Conservation (phyloP, 2,329 filamentous ascomycete species). For the Ramularia endophylla region DNA sequence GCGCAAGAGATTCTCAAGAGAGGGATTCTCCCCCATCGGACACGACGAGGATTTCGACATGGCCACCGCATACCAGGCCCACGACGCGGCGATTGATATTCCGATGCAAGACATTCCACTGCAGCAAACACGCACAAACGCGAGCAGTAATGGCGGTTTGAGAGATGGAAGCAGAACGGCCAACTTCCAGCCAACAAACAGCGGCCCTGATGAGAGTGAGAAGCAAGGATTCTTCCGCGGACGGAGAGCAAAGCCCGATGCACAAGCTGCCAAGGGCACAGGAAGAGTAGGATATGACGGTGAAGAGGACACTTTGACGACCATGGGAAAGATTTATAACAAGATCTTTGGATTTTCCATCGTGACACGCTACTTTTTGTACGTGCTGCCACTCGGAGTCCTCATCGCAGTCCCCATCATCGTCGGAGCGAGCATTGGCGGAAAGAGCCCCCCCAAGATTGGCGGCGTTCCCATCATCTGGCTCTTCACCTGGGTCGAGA, state of each 20-base stretch:
- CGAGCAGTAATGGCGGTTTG: constrained; percentile 36
- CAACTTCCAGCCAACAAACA: constrained; percentile 27
- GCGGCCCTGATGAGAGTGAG: constrained; percentile 25
- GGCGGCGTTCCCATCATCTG: constrained; percentile 52
- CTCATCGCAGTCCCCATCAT: constrained; percentile 59
- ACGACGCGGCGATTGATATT: constrained; percentile 56
- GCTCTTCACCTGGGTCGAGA: constrained; percentile 61
- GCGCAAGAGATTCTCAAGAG: constrained; percentile 26
- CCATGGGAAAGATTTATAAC: constrained; percentile 55
- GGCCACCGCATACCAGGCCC: constrained; percentile 31
- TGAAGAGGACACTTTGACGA: constrained; percentile 52
- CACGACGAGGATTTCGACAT: constrained; percentile 10
- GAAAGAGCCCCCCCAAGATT: constrained; percentile 38
- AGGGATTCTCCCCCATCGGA: constrained; percentile 25
- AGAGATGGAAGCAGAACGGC: constrained; percentile 35
- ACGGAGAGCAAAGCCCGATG: constrained; percentile 30
- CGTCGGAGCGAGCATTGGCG: constrained; percentile 49
- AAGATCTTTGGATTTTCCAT: constrained; percentile 58
- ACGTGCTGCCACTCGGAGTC: constrained; percentile 52
- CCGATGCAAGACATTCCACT: constrained; percentile 59
- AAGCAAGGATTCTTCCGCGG: constrained; percentile 34
- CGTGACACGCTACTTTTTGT: constrained; percentile 58
- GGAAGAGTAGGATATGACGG: constrained; percentile 33
- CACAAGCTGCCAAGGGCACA: constrained; percentile 19
- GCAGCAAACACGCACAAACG: constrained; percentile 47